These are phyloP conservation scores for Adansonia grandidieri DNA, from an alignment of 441 rosid genomes.

Conservation along the genomic window DNA sequence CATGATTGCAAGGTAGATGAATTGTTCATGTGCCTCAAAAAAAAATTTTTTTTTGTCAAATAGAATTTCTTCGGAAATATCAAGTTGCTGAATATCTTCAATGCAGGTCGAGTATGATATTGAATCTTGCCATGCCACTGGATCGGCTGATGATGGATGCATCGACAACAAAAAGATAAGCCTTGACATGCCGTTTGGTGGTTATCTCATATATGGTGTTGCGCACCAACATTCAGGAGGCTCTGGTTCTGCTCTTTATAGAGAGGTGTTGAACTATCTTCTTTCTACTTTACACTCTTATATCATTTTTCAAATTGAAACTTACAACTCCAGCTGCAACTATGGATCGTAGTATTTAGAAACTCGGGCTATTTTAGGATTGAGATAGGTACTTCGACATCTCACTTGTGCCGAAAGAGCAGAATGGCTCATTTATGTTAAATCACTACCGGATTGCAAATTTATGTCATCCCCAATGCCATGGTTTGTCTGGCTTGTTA, in stretches of 20 bases:
- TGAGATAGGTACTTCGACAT: neutral
- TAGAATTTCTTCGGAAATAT: neutral
- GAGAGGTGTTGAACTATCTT: slow-evolving; percentile 52
- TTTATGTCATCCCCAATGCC: neutral
- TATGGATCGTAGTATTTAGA: slow-evolving; percentile 1
- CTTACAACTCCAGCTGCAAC: neutral
- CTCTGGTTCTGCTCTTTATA: slow-evolving; percentile 64
- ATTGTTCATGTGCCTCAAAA: neutral
- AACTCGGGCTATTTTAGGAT: neutral
- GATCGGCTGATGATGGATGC: slow-evolving; percentile 37
- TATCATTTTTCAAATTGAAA: neutral
- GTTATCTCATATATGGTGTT: slow-evolving; percentile 78
- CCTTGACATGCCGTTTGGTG: slow-evolving; percentile 62
- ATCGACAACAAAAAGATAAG: slow-evolving; percentile 56
- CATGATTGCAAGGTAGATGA: slow-evolving; percentile 62
- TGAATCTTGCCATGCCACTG: slow-evolving; percentile 48
- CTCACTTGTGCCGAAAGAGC: neutral
- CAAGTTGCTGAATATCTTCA: neutral
- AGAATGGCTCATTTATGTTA: neutral
- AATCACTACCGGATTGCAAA: neutral
- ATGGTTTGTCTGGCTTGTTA: neutral
- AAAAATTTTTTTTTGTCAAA: too few species aligned
- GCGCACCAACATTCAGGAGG: slow-evolving; percentile 89
- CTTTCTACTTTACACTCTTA: neutral
- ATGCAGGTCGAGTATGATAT: slow-evolving; percentile 71